Evolutionary conservation across 2,329 filamentous ascomycete genomes (phyloP), one percentile per base, ranked within the genome.

Genomic region (Amphichorda felina): DNA sequence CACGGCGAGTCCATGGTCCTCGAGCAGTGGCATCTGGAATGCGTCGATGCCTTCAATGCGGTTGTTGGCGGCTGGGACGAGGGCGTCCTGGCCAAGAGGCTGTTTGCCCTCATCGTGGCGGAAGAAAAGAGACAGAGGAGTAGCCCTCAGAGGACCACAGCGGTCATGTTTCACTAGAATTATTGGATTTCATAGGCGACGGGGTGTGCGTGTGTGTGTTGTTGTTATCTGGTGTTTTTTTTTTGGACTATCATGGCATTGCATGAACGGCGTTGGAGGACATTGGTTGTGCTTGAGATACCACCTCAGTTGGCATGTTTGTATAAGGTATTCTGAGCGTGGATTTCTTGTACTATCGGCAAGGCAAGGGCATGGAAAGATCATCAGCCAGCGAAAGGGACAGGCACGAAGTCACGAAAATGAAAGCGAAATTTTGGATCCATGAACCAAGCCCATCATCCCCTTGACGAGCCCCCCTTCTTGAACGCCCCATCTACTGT

Each of bases 11-110:
- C 53, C 4, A 56, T 76, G 54, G 41, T 55, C 16, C 54, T 77
- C 14, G 62, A 73, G 50, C 48, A 57, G 38, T 75, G 71, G 71
- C 72, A 77, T 40, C 50, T 75, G 14, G 71, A 76, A 39, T 61
- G 74, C 36, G 61, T 75, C 17, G 66, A 73, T 39, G 70, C 64
- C 3, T 76, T 75, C 45, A 54, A 53, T 38, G 47, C 47, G 10
- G 57, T 66, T 39, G 58, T 71, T 3, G 63, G 62, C 14, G 60
- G 55, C 8, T 75, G 70, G 70, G 61, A 66, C 16, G 70, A 66
- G 43, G 54, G 45, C 7, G 52, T 51, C 9, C 50, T 77, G 6
- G 64, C 63, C 8, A 72, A 68, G 54, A 51, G 72, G 30, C 48
- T 77, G 16, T 75, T 74, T 48, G 52, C 57, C 4, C 52, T 76